Percentiles rank a stretch among this genome's conserved stretches.
Conservation (phyloP, 2,329 filamentous ascomycete species). For the Cercospora sesami region DNA sequence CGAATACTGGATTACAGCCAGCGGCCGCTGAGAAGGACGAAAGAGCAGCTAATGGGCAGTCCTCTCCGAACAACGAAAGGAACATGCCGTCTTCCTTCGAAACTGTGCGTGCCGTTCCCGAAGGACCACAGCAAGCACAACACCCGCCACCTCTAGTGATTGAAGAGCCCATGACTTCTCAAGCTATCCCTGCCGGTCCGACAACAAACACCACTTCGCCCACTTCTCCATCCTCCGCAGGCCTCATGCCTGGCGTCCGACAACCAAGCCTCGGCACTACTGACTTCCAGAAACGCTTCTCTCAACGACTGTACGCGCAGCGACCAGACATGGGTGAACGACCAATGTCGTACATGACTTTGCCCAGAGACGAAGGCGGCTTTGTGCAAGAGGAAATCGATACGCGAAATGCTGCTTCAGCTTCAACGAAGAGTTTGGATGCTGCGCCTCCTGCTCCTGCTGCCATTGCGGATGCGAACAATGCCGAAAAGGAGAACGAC, state of each 20-base stretch:
- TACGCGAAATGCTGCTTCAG: slow-evolving; percentile 8
- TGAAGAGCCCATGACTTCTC: slow-evolving; percentile 23
- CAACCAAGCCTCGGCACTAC: neutral
- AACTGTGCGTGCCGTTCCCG: neutral
- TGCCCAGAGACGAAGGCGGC: slow-evolving; percentile 27
- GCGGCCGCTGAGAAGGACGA: neutral
- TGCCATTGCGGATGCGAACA: neutral
- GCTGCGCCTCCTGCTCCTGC: neutral
- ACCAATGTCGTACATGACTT: slow-evolving; percentile 35
- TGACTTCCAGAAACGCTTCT: slow-evolving; percentile 24
- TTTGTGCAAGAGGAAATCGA: slow-evolving; percentile 24
- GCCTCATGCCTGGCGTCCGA: slow-evolving; percentile 8
- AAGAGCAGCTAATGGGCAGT: neutral
- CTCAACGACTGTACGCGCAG: slow-evolving; percentile 24
- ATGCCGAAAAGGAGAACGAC: neutral
- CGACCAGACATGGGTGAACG: slow-evolving; percentile 25
- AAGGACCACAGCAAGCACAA: neutral
- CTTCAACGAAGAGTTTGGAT: neutral
- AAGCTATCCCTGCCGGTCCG: slow-evolving; percentile 22
- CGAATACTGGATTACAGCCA: neutral
- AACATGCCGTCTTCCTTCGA: neutral
- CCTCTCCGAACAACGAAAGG: neutral
- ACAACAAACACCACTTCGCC: neutral
- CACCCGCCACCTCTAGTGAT: neutral
- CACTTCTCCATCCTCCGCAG: neutral